Conservation (phyloP, 1,284 basidiomycete genomes). For the Austroboletus novae-zelandiae region DNA sequence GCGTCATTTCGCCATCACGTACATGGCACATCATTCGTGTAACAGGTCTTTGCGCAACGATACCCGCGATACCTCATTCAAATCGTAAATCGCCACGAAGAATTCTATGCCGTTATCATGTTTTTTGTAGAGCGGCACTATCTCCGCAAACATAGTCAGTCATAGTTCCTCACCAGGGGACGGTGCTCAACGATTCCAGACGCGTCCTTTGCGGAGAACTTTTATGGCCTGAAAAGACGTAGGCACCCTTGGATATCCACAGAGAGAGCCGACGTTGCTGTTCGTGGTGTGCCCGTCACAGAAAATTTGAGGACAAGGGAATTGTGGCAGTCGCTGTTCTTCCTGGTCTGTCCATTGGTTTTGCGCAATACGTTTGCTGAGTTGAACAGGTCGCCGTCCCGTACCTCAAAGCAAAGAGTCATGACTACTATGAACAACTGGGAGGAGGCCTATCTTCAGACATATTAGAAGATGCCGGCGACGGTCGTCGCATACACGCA, state of each 20-base stretch:
- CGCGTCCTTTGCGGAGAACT: slow-evolving; percentile 90
- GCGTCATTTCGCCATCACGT: slow-evolving; percentile 20
- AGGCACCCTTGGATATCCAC: slow-evolving; percentile 68
- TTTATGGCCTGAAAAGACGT: slow-evolving; percentile 85
- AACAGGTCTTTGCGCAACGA: slow-evolving; percentile 89
- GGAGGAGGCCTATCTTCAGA: slow-evolving; percentile 78
- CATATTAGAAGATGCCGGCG: slow-evolving; percentile 56
- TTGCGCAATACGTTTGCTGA: slow-evolving; percentile 1
- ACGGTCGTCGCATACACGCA: slow-evolving; percentile 41
- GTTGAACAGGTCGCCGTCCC: slow-evolving; percentile 75
- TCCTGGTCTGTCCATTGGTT: slow-evolving; percentile 55
- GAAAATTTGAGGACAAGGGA: slow-evolving; percentile 65
- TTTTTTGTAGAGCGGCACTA: slow-evolving; percentile 90
- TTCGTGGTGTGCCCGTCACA: slow-evolving; percentile 59
- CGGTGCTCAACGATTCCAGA: slow-evolving; percentile 41
- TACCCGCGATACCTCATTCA: slow-evolving; percentile 92
- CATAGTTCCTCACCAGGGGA: not conserved
- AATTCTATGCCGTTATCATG: slow-evolving; percentile 90
- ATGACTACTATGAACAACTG: slow-evolving; percentile 87
- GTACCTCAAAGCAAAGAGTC: slow-evolving; percentile 84
- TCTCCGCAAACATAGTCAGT: slow-evolving; percentile 76
- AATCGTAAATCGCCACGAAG: slow-evolving; percentile 93
- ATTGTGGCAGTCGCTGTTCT: slow-evolving; percentile 71
- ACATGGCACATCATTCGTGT: not conserved
- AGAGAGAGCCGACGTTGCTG: slow-evolving; percentile 62